Evolutionary conservation across 768 basidiomycete genomes (phyloP).

Genomic region (Dentipellis sp.): DNA sequence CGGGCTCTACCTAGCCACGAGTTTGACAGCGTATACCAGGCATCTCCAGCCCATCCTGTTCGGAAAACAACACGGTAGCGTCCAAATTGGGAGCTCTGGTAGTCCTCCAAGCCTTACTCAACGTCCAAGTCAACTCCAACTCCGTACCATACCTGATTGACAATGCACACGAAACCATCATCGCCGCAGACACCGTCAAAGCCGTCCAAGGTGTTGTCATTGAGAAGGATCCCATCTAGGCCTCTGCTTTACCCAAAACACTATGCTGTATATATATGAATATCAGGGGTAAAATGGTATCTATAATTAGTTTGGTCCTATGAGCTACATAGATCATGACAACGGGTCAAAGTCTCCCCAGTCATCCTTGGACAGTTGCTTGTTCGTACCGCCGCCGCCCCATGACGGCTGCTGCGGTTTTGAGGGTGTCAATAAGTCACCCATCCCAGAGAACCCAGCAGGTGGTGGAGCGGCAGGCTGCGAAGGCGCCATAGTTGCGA

Average conservation of each 20-base stretch:
- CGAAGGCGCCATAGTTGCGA: conserved; percentile 12
- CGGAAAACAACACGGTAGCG: conserved; percentile 59
- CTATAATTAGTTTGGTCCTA: background rate
- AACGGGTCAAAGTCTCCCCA: conserved; percentile 84
- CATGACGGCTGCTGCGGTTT: conserved; percentile 48
- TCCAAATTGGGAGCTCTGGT: conserved; percentile 72
- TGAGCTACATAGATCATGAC: conserved; percentile 16
- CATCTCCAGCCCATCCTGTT: conserved; percentile 55
- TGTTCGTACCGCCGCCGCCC: conserved; percentile 25
- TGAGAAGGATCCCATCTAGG: background rate
- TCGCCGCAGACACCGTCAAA: background rate
- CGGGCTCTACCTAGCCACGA: background rate
- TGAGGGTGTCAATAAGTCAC: conserved; percentile 52
- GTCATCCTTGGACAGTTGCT: conserved; percentile 51
- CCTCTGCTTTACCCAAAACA: too few species aligned
- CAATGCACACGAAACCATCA: background rate
- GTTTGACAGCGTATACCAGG: conserved; percentile 32
- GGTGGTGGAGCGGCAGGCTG: conserved; percentile 22
- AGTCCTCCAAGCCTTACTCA: conserved; percentile 54
- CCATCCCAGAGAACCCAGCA: conserved; percentile 29
- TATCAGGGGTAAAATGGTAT: background rate
- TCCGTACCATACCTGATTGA: conserved; percentile 14
- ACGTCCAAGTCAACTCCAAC: conserved; percentile 28
- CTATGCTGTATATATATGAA: too few species aligned
- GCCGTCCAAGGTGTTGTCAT: background rate